A percentile compares a stretch with the other conserved stretches of the same genome.
Evolutionary conservation across 2,329 filamentous ascomycete genomes (phyloP).

Genomic region (Fusarium azukiicola): DNA sequence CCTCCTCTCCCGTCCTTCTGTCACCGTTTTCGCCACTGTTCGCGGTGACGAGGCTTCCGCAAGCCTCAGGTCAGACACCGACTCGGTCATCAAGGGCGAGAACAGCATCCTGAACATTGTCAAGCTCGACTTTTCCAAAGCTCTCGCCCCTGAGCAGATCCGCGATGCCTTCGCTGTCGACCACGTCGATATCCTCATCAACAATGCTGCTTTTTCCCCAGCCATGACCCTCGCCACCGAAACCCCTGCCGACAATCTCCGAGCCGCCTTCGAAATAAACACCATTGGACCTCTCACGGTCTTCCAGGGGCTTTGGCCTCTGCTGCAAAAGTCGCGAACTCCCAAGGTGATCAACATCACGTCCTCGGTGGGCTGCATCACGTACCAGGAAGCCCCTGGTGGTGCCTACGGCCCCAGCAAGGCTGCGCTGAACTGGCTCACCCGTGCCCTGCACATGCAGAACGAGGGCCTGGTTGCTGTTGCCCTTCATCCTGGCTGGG

Average conservation of each 20-base stretch:
- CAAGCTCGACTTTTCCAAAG: constrained; percentile 61
- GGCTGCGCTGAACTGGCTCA: constrained; percentile 61
- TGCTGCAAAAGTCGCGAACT: constrained; percentile 56
- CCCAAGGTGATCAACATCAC: constrained; percentile 63
- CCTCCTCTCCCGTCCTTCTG: constrained; percentile 73
- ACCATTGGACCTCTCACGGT: constrained; percentile 63
- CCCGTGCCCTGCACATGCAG: constrained; percentile 56
- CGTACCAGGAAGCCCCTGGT: constrained; percentile 57
- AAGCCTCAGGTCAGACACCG: constrained; percentile 40
- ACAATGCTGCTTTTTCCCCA: constrained; percentile 70
- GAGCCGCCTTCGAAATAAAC: constrained; percentile 68
- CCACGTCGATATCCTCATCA: constrained; percentile 73
- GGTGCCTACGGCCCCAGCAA: constrained; percentile 63
- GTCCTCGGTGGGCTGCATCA: constrained; percentile 61
- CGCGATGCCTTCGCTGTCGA: constrained; percentile 56
- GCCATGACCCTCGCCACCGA: constrained; percentile 55
- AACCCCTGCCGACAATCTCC: constrained; percentile 60
- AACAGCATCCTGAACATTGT: constrained; percentile 59
- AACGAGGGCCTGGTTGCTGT: constrained; percentile 52
- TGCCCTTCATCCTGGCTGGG: constrained; percentile 65
- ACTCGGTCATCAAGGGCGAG: constrained; percentile 50
- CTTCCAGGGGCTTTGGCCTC: constrained; percentile 55
- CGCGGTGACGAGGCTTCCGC: constrained; percentile 52
- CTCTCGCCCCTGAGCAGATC: constrained; percentile 48
- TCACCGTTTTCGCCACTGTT: constrained; percentile 68